Percentiles rank a stretch among this genome's conserved stretches.
Evolutionary conservation across 2,329 filamentous ascomycete genomes (phyloP).

Genomic region (Rutstroemia sp.): DNA sequence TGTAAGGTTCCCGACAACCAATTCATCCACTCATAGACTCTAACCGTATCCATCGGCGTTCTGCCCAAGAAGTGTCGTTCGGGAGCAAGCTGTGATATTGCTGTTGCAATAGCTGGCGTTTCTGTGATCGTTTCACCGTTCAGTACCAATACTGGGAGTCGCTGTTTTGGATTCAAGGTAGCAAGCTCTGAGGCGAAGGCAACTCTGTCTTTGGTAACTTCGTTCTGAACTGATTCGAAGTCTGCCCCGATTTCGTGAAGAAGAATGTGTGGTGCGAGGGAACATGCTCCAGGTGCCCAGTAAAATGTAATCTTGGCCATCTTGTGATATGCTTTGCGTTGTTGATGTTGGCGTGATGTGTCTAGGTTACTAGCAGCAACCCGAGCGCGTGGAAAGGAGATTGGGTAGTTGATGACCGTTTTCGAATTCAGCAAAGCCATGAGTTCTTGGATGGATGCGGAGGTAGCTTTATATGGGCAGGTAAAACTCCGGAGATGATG

Average conservation of each 20-base stretch:
- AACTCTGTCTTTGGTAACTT: conserved; percentile 1
- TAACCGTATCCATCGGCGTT: conserved; percentile 25
- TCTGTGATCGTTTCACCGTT: conserved; percentile 30
- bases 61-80: conserved; percentile 26
- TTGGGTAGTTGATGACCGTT: too few relatives aligned
- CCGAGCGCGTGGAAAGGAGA: too few relatives aligned
- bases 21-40: conserved; percentile 32
- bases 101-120: conserved; percentile 28
- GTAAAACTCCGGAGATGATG: too few relatives aligned
- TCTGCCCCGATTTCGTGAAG: conserved; percentile 23
- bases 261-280: conserved; percentile 29
- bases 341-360: too few relatives aligned
- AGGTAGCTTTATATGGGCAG: too few relatives aligned
- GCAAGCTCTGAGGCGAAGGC: conserved; percentile 10
- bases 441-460: too few relatives aligned
- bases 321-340: too few relatives aligned
- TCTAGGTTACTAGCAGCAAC: too few relatives aligned
- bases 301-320: conserved; percentile 15
- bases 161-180: conserved; percentile 29
- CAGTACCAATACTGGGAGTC: conserved; percentile 28
- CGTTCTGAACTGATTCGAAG: conserved; percentile 17
- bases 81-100: conserved; percentile 22
- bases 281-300: conserved; percentile 27
- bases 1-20: conserved; percentile 31
- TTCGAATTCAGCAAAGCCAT: too few relatives aligned